Base-by-base conservation (phyloP, 805 yeast genomes). In the Geotrichum ghanense region DNA sequence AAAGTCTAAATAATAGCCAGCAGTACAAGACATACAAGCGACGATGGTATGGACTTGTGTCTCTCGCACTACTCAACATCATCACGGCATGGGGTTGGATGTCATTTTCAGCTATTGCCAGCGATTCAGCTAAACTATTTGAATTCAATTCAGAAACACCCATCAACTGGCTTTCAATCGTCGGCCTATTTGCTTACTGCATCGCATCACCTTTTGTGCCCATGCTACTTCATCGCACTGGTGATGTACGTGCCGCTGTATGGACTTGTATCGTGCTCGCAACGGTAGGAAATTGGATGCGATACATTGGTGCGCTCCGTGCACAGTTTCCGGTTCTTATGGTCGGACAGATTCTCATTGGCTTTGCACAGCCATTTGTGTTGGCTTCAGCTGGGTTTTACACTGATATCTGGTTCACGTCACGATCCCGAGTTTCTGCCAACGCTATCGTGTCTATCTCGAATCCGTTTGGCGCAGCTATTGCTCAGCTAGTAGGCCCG, bases 31-130 rank as follows among this genome's bases (percentile, higher is more conserved):
- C 56, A 1, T 61, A 56, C 52, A 56, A 53, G 37, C 54, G 62
- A n/a, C 53, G 65, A 20, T 61, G 65, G 65, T 45, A 55, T 37
- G 65, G 65, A 6, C 52, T 61, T 19, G 48, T 50, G n/a, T 51
- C 54, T 17, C 49, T 61, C 37, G 56, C 58, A 34, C 49, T 59
- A 6, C 44, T 61, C 41, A 61, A 61, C 50, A 52, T 61, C 26
- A 50, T 52, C 34, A 53, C 53, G 19, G 60, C 65, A 2, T 61
- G 65, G 65, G 63, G 62, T 6, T 61, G 65, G 65, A 54, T 61
- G 24, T 48, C 63, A 3, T 61, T 57, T 43, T 56, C 65, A 1
- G 62, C 65, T 19, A 56, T 61, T 12, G 54, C 65, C 6, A 46
- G 51, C n/a, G 46, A 52, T 17, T 51, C 55, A 12, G 52, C 51